These are phyloP conservation scores for Globisporangium nodosum DNA, from an alignment of 352 stramenopile species.

Conservation along the genomic window DNA sequence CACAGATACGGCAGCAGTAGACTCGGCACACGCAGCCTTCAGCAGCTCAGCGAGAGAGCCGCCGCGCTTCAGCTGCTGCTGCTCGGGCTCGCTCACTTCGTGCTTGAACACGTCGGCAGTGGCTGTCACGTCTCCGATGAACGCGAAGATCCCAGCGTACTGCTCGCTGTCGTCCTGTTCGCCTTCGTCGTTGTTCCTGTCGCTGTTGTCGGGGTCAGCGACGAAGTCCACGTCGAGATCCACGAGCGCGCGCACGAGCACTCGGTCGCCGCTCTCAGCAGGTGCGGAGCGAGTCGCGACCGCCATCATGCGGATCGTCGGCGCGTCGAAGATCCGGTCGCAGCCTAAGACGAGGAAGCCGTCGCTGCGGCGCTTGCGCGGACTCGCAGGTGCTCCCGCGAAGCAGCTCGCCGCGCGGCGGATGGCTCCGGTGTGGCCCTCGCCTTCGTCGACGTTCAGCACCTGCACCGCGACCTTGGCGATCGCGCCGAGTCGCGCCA, in stretches of 20 bases:
- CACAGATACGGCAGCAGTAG: not conserved
- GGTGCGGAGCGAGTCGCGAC: not conserved
- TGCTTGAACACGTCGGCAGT: not conserved
- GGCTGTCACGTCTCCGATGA: conserved; percentile 1
- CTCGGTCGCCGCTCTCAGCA: not conserved
- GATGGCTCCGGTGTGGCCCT: conserved; percentile 1
- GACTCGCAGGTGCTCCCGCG: not conserved
- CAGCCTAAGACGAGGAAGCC: conserved; percentile 15
- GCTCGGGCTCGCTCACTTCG: not conserved
- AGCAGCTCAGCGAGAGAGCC: conserved; percentile 1
- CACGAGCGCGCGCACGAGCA: conserved; percentile 15
- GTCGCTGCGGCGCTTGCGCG: conserved; percentile 6
- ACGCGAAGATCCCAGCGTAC: conserved; percentile 17
- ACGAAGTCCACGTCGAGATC: conserved; percentile 18
- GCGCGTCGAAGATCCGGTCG: conserved; percentile 16
- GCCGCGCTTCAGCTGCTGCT: conserved; percentile 1
- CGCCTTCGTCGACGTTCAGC: conserved; percentile 1
- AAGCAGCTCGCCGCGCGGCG: not conserved
- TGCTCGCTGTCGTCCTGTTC: not conserved
- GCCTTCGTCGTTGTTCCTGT: not conserved
- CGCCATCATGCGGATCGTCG: conserved; percentile 24
- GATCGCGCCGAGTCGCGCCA: conserved; percentile 1
- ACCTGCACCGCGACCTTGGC: conserved; percentile 10
- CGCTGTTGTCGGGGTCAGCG: not conserved
- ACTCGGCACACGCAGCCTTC: not conserved